Conservation (phyloP, 139 green algal species). For the Chlorella sorokiniana region DNA sequence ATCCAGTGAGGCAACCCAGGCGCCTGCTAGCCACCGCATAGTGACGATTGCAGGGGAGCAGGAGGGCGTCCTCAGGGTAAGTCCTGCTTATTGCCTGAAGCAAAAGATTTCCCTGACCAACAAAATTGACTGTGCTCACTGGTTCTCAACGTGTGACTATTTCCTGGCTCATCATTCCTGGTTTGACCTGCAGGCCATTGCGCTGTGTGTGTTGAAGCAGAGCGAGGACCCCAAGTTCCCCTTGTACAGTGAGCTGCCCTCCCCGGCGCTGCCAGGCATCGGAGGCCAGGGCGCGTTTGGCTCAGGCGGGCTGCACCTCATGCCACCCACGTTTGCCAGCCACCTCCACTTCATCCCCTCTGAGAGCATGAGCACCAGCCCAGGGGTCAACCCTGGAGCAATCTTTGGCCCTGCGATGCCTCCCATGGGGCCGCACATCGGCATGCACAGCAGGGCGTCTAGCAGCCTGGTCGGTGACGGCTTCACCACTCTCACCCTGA, state of each 20-base stretch:
- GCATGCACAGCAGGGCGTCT: not conserved
- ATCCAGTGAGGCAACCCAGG: not conserved
- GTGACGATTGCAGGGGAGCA: conserved; percentile 36
- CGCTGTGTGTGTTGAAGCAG: conserved; percentile 41
- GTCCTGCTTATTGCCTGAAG: no score
- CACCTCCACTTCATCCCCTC: not conserved
- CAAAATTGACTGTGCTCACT: not conserved
- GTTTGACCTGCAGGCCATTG: conserved; percentile 2
- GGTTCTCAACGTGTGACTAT: not conserved
- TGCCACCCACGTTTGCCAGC: not conserved
- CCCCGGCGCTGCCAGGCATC: not conserved
- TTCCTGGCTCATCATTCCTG: not conserved
- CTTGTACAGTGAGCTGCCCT: conserved; percentile 31
- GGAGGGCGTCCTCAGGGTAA: conserved; percentile 32
- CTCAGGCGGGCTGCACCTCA: not conserved
- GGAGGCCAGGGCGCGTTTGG: not conserved
- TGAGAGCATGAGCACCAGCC: not conserved
- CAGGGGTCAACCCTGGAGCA: not conserved
- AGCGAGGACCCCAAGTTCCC: conserved; percentile 41
- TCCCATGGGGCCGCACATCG: not conserved
- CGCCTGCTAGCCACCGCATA: conserved; percentile 39
- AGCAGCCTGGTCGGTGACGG: no score
- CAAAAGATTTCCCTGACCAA: no score
- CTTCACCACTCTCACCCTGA: conserved; percentile 13
- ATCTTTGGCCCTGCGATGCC: not conserved